Percentiles rank a stretch among this genome's conserved stretches.
These are phyloP conservation scores for Epicoccum nigrum DNA, from an alignment of 2,329 filamentous ascomycete species.

Conservation along the genomic window DNA sequence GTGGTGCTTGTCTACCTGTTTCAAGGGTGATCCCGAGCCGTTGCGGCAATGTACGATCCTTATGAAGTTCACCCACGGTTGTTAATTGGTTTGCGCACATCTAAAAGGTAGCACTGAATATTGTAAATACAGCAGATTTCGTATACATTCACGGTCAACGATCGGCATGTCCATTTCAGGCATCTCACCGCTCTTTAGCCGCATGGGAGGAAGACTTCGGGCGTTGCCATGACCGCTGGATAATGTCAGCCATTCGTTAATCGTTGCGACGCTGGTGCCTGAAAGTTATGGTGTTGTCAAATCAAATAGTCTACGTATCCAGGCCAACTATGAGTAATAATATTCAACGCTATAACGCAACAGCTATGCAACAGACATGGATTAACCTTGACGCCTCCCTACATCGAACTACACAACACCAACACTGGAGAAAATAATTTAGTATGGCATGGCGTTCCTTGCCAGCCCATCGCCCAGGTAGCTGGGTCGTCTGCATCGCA, in stretches of 20 bases:
- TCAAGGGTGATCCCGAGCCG: too few species aligned
- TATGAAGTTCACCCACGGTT: neutral
- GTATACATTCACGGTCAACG: constrained; percentile 6
- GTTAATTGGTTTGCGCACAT: neutral
- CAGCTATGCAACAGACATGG: constrained; percentile 18
- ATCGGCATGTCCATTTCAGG: constrained; percentile 1
- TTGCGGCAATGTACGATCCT: constrained; percentile 10
- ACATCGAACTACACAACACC: constrained; percentile 9
- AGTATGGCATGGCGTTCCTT: constrained; percentile 23
- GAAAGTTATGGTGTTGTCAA: constrained; percentile 17
- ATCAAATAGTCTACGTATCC: constrained; percentile 13
- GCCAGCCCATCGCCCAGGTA: constrained; percentile 29
- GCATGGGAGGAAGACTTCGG: neutral
- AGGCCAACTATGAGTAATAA: constrained; percentile 20
- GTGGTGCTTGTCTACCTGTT: constrained; percentile 6
- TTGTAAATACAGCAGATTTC: neutral
- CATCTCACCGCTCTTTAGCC: constrained; percentile 17
- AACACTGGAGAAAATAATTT: constrained; percentile 1
- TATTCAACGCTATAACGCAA: constrained; percentile 19
- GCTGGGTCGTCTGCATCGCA: constrained; percentile 29
- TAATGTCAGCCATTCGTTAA: constrained; percentile 1
- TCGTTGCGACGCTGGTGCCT: constrained; percentile 5
- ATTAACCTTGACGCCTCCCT: constrained; percentile 13
- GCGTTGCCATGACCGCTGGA: neutral
- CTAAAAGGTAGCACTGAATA: constrained; percentile 6